Percentiles rank a stretch among this genome's conserved stretches.
Conservation (phyloP, 2,329 filamentous ascomycete genomes). For the Aureobasidium sp. region DNA sequence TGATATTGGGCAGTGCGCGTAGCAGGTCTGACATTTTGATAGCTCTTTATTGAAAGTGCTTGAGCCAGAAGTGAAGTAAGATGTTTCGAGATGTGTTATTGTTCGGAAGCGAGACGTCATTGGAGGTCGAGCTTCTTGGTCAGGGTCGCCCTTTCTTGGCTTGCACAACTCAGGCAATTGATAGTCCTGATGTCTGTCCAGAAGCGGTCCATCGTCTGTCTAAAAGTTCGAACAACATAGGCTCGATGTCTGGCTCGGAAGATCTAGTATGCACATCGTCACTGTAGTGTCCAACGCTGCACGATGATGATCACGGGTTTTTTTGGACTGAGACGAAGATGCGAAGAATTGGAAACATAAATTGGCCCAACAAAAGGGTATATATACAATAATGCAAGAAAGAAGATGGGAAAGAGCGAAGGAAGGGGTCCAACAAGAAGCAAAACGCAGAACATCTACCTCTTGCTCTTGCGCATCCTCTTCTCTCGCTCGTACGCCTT, state of each 20-base stretch:
- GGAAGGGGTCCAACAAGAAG: not conserved
- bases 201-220: too few relatives aligned
- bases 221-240: not conserved
- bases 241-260: not conserved
- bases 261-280: not conserved
- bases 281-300: not conserved
- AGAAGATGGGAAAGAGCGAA: not conserved
- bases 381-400: not conserved
- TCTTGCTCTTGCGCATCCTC: conserved; percentile 61
- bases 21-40: conserved; percentile 18
- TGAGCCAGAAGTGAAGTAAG: not conserved
- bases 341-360: not conserved
- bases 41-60: not conserved
- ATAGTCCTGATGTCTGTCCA: not conserved
- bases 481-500: conserved; percentile 89
- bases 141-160: not conserved
- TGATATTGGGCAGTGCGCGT: conserved; percentile 16
- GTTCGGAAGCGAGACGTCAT: not conserved
- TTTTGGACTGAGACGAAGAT: not conserved
- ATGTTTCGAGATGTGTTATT: not conserved
- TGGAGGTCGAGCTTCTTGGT: not conserved
- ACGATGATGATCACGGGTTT: not conserved
- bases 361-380: not conserved
- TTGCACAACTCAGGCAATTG: not conserved
- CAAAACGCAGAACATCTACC: conserved; percentile 20